These are phyloP conservation scores for Neurospora pannonica DNA, from an alignment of 495 filamentous ascomycete species.

Conservation along the genomic window DNA sequence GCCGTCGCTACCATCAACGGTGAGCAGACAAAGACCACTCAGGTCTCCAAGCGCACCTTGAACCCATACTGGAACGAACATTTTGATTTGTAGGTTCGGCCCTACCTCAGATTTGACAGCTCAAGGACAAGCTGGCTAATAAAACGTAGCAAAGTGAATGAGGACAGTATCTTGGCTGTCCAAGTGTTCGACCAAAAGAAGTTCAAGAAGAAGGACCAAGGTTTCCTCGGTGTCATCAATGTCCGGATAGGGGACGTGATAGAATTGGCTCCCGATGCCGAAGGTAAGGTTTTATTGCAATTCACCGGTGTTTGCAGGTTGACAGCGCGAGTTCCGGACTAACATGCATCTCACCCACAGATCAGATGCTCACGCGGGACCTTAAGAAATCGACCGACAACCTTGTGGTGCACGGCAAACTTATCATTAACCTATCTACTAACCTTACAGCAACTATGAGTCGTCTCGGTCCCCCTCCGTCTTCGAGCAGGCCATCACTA, in stretches of 20 bases:
- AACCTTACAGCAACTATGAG: slow-evolving; percentile 48
- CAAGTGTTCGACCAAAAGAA: slow-evolving; percentile 99
- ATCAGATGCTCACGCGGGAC: slow-evolving; percentile 96
- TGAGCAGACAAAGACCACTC: slow-evolving; percentile 92
- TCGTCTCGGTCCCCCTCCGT: slow-evolving; percentile 17
- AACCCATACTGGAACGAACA: slow-evolving; percentile 99
- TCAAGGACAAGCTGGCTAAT: slow-evolving; percentile 12
- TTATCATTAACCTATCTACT: slow-evolving; percentile 91
- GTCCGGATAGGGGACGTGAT: slow-evolving; percentile 89
- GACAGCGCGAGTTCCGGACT: not conserved
- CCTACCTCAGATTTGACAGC: not conserved
- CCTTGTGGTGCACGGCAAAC: slow-evolving; percentile 91
- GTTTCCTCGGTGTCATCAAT: slow-evolving; percentile 96
- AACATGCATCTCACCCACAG: slow-evolving; percentile 14
- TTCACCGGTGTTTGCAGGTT: not conserved
- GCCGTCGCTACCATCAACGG: slow-evolving; percentile 93
- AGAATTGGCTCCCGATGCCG: slow-evolving; percentile 77
- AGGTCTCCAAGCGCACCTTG: slow-evolving; percentile 91
- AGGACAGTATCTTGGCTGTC: slow-evolving; percentile 92
- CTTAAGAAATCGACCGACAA: slow-evolving; percentile 98
- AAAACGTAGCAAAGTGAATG: slow-evolving; percentile 60
- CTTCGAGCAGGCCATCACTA: slow-evolving; percentile 32
- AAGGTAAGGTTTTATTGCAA: slow-evolving; percentile 54
- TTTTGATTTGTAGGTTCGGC: slow-evolving; percentile 75
- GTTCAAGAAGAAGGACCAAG: slow-evolving; percentile 99